Evolutionary conservation across 805 yeast genomes (phyloP), one percentile per base, ranked within the genome.

Genomic region (Starmera caribaea): DNA sequence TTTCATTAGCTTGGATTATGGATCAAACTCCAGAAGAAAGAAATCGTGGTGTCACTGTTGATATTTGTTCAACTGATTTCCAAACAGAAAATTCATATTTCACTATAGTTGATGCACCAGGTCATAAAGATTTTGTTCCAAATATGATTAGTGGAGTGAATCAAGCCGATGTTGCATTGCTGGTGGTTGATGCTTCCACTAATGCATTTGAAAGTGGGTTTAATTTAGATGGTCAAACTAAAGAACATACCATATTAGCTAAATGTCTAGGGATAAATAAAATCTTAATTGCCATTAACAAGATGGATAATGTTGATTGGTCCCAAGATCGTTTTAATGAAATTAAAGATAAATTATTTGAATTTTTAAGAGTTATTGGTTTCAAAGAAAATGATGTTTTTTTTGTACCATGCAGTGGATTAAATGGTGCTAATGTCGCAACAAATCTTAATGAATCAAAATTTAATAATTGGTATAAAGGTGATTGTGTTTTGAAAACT

Each of bases 1-100:
- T 87, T 87, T 86, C 87, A 74, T 83, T 86, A 83, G 96, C 96
- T 61, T 86, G 96, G 96, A 94, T 87, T 59, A 78, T 87, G 69
- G 96, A 87, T 77, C 86, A 86, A 71, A 76, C 87, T 58, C 83
- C 84, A 83, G 94, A 94, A 64, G 96, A 87, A 76, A 81, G 96
- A 72, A 90, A 83, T 71, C 83, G 95, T 76, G 95, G 95, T 82
- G 86, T 86, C 76, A 86, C 96, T 66, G 86, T 86, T 61, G 95
- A 86, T 69, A 85, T 86, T 57, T 90, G 94, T 68, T 76, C 84
- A 62, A 82, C 94, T 82, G 81, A 82, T 73, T 85, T 86, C 79
- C 90, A 83, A 73, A 85, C 95, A 66, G 87, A 88, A 60, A 82
- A 80, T 69, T 82, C 77, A 76, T 73, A 79, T 63, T 92, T 85